Evolutionary conservation across 1,284 basidiomycete species (phyloP), one percentile per base, ranked within the genome.

Genomic region (Tilletia walkeri): DNA sequence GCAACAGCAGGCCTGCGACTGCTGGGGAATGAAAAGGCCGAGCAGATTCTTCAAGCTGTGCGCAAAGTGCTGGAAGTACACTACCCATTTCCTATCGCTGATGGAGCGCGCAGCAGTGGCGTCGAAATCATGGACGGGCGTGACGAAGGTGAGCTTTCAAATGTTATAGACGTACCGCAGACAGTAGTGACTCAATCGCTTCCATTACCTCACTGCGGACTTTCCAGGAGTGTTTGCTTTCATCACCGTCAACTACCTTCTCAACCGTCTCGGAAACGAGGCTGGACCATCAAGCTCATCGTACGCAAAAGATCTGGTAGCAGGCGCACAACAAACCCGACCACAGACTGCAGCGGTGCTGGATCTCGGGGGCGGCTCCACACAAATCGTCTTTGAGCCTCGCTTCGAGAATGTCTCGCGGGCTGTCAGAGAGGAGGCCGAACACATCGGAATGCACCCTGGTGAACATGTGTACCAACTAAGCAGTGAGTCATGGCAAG

Each of bases 321-420:
- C 20, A 20, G 2, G 9, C 36, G 48, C n/a, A 4, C 14, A 20
- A 9, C 14, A 41, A 3, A 2, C 68, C 80, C 78, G 87, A 95
- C 47, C 86, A 95, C 66, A 88, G 88, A 86, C 93, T n/a, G 92
- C 92, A 72, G 95, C 95, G 20, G 93, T 97, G 63, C 90, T 99
- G 76, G 95, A 99, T 83, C 89, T 99, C 65, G 96, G 95, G 10
- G 95, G 96, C 5, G 95, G 92, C 20, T 95, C 93, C 67, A 99
- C 95, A 24, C 95, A 98, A 85, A 98, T 99, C 82, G 95, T 97
- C 69, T 98, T 99, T 80, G 91, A 96, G 86, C 95, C 95, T 0
- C 86, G 77, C 85, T 68, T 85, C 86, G 50, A 68, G 4, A 72
- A 71, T 1, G 59, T 14, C 85, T 87, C 70, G 80, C 84, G 65